Evolutionary conservation across 2,329 filamentous ascomycete species (phyloP).

Genomic region (Pseudogymnoascus sp.): DNA sequence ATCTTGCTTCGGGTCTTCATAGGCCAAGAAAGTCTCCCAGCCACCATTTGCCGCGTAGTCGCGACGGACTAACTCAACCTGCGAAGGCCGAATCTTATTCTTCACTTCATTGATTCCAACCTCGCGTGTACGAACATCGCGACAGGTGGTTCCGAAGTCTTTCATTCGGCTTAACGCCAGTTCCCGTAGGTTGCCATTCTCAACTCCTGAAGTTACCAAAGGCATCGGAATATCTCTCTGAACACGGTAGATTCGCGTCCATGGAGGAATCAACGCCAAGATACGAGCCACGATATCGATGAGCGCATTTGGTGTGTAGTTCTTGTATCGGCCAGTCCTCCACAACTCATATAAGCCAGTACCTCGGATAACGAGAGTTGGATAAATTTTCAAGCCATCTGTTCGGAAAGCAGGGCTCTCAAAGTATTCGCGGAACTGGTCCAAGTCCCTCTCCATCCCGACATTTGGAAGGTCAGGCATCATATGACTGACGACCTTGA

Average conservation of each 20-base stretch:
- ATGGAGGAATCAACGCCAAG: slow-evolving; percentile 84
- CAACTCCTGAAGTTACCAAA: slow-evolving; percentile 93
- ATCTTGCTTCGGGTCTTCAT: slow-evolving; percentile 97
- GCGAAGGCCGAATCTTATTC: slow-evolving; percentile 92
- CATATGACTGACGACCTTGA: slow-evolving; percentile 99
- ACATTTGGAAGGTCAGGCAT: slow-evolving; percentile 98
- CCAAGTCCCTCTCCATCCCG: slow-evolving; percentile 93
- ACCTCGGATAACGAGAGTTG: slow-evolving; percentile 91
- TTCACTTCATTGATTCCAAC: slow-evolving; percentile 99
- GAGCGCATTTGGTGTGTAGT: slow-evolving; percentile 94
- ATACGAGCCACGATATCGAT: slow-evolving; percentile 97
- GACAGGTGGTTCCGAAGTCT: slow-evolving; percentile 94
- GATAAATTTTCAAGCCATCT: slow-evolving; percentile 96
- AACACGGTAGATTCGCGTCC: slow-evolving; percentile 97
- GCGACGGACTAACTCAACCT: slow-evolving; percentile 87
- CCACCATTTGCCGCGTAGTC: slow-evolving; percentile 94
- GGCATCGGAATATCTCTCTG: slow-evolving; percentile 99
- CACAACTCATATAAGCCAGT: slow-evolving; percentile 96
- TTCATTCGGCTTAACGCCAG: slow-evolving; percentile 96
- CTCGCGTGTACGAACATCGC: slow-evolving; percentile 91
- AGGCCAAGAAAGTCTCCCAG: slow-evolving; percentile 97
- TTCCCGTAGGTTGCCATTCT: slow-evolving; percentile 94
- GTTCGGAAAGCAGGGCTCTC: slow-evolving; percentile 94
- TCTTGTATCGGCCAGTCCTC: slow-evolving; percentile 94
- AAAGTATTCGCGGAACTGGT: slow-evolving; percentile 97